Base-by-base conservation (phyloP, 1,284 basidiomycete genomes). In the Irpex lacteus region DNA sequence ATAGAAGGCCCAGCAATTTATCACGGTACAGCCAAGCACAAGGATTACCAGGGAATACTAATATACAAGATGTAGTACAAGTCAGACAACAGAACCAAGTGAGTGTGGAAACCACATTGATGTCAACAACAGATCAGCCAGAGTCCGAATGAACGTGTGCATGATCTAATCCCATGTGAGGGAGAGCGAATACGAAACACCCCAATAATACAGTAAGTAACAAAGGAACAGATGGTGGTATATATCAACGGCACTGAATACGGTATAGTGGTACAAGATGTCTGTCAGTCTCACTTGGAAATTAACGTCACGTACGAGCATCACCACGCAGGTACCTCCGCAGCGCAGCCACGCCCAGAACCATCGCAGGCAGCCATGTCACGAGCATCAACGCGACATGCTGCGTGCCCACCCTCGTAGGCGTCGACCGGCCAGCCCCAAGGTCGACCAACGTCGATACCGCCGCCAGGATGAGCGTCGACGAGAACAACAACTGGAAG, bases 371-470 rank as follows among this genome's bases (percentile, higher is more conserved):
- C 5, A 77, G 80, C 85, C 85, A 87, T 19, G 78, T 83, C 26
- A 78, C 77, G 38, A 86, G 70, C 18, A 86, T 69, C 52, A 87
- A 69, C 54, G 84, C 82, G 62, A 87, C 72, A 70, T 87, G 82
- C 63, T 86, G 85, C 47, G 84, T 82, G 18, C 84, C 85, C 66
- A 87, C 80, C 2, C 83, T 70, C 21, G 76, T 68, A 3, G 81
- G 82, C 38, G 66, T 67, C 3, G 67, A 66, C 44, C 73, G 73
- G 61, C 72, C 70, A 44, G 68, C 72, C 52, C 75, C 75, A 54
- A 82, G 73, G 70, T 86, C 85, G 57, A 84, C 70, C 57, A 86
- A 70, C 1, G 83, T 82, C 11, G 82, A 79, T 63, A 87, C 72
- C 52, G 79, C 77, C 11, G 80, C 78, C 26, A 87, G 72, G n/a